These are phyloP conservation scores for Kurtzmaniella quercitrusa DNA, from an alignment of 1,139 yeast genomes.

Conservation along the genomic window DNA sequence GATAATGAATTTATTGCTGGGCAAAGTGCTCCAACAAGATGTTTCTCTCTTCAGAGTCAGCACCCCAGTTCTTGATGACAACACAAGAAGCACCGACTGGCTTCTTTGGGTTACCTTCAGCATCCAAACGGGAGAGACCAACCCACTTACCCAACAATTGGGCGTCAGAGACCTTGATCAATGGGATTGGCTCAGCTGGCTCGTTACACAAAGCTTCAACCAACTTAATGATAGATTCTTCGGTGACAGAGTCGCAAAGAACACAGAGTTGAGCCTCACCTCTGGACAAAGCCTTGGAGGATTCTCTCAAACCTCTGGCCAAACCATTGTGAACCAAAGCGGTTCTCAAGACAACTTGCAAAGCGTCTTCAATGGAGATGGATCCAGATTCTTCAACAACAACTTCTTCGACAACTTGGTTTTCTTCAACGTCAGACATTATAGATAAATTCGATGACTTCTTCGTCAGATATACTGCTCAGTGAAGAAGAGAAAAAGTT, in stretches of 20 bases:
- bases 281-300: constrained; percentile 97
- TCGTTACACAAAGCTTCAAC: constrained; percentile 99
- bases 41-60: constrained; percentile 97
- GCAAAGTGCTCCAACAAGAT: constrained; percentile 96
- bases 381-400: constrained; percentile 83
- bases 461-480: constrained; percentile 89
- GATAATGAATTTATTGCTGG: constrained; percentile 57
- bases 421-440: constrained; percentile 88
- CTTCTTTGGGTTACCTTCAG: constrained; percentile 99
- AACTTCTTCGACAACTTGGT: constrained; percentile 82
- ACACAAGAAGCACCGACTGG: constrained; percentile 99
- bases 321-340: constrained; percentile 98
- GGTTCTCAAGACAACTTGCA: constrained; percentile 97
- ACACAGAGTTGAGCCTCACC: constrained; percentile 98
- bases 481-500: constrained; percentile 43
- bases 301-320: constrained; percentile 99
- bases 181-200: constrained; percentile 94
- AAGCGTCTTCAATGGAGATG: constrained; percentile 97
- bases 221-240: constrained; percentile 93
- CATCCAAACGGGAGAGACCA: constrained; percentile 99
- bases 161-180: constrained; percentile 99
- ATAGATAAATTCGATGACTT: constrained; percentile 52
- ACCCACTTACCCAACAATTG: constrained; percentile 99
- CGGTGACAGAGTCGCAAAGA: constrained; percentile 97
- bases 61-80: constrained; percentile 99